Percentiles rank a stretch among this genome's conserved stretches.
Evolutionary conservation across 2,329 filamentous ascomycete species (phyloP).

Genomic region (Tolypocladium ophioglossoides): DNA sequence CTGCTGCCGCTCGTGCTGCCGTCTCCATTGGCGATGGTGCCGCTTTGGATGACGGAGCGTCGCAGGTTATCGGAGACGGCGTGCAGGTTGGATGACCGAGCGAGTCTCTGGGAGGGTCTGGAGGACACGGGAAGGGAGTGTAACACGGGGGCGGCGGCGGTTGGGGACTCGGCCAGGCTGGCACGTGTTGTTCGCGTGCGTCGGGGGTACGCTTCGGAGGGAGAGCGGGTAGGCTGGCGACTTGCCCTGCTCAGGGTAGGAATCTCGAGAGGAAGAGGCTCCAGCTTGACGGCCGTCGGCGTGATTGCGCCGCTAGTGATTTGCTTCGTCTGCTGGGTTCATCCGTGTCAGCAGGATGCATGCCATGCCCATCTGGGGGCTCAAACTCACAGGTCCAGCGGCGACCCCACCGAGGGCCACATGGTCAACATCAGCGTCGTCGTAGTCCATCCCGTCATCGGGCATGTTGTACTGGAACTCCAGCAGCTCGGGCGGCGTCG

Average conservation of each 20-base stretch:
- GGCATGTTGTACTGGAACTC: constrained; percentile 64
- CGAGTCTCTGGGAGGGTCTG: constrained; percentile 10
- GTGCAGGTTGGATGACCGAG: constrained; percentile 17
- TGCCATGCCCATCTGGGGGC: background rate
- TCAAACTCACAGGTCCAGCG: background rate
- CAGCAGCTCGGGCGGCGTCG: constrained; percentile 69
- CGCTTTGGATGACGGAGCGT: constrained; percentile 19
- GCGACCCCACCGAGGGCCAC: background rate
- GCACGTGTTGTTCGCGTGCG: constrained; percentile 17
- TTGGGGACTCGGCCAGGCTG: constrained; percentile 19
- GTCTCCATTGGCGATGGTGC: constrained; percentile 1
- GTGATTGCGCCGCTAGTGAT: constrained; percentile 12
- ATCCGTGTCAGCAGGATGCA: constrained; percentile 1
- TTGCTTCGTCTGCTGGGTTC: constrained; percentile 9
- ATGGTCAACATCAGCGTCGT: constrained; percentile 10
- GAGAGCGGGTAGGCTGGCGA: constrained; percentile 21
- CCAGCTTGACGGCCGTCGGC: constrained; percentile 14
- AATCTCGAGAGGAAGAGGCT: constrained; percentile 13
- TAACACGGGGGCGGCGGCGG: background rate
- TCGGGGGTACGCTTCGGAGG: constrained; percentile 21
- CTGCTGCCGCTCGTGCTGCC: background rate
- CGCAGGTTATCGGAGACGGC: constrained; percentile 24
- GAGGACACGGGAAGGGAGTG: background rate
- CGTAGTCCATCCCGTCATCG: constrained; percentile 6
- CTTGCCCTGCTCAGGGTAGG: constrained; percentile 14